These are phyloP conservation scores for Harringtonia aguacate DNA, from an alignment of 2,329 filamentous ascomycete species.

Conservation along the genomic window DNA sequence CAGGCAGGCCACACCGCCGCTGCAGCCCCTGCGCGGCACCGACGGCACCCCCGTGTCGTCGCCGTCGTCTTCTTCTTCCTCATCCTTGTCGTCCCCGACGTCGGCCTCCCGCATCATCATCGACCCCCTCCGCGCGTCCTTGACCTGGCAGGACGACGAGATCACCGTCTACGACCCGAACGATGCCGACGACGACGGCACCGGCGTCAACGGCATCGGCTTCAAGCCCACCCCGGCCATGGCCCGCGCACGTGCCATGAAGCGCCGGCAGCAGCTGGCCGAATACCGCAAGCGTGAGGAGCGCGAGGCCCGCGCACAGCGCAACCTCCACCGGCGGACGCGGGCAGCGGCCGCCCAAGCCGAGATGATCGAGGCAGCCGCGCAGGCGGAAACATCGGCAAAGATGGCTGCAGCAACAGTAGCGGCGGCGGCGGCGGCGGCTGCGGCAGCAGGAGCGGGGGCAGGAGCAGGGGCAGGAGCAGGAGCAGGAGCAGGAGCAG, in stretches of 20 bases:
- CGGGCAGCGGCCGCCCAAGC: constrained; percentile 13
- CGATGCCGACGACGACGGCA: constrained; percentile 56
- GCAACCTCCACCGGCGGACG: constrained; percentile 37
- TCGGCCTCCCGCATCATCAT: constrained; percentile 18
- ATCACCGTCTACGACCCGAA: constrained; percentile 56
- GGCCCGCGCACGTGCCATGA: constrained; percentile 44
- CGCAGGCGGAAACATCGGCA: no score
- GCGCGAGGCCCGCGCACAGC: constrained; percentile 44
- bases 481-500: no score
- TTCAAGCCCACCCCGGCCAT: constrained; percentile 54
- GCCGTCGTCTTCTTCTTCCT: not conserved
- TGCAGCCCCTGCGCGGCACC: constrained; percentile 14
- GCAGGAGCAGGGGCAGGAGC: no score
- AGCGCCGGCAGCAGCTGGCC: constrained; percentile 48
- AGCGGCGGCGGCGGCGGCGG: no score
- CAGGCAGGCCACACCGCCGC: constrained; percentile 12
- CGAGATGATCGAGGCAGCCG: not conserved
- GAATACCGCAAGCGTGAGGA: constrained; percentile 53
- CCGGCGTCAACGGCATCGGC: constrained; percentile 56
- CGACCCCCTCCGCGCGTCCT: constrained; percentile 45
- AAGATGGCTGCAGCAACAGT: no score
- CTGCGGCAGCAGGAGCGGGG: not conserved
- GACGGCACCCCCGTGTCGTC: constrained; percentile 10
- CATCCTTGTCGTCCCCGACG: not conserved
- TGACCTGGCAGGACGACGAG: constrained; percentile 59